phyloP scores from a whole-genome alignment of 2,329 filamentous ascomycete genomes.

The Lecanoromycetidae sp. region DNA sequence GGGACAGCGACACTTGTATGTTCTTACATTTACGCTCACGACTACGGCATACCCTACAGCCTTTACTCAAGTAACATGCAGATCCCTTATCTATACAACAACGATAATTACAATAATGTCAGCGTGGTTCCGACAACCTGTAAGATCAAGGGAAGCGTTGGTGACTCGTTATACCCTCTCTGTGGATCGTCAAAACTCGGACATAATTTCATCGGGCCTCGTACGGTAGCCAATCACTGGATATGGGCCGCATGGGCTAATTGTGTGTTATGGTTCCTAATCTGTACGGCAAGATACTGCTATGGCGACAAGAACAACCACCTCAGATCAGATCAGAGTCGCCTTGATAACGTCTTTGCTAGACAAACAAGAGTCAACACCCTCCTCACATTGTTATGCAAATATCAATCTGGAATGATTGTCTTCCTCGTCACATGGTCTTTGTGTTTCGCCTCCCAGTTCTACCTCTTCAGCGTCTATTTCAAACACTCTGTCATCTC shows the following conservation, averaged over 20 bases:
- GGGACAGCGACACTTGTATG: not conserved
- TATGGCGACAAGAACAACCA: too few species aligned
- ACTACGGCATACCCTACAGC: not conserved
- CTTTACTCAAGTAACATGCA: not conserved
- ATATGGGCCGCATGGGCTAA: not conserved
- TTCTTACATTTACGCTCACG: not conserved
- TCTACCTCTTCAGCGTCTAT: not conserved
- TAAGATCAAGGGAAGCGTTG: not conserved
- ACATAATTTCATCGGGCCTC: not conserved
- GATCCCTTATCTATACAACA: not conserved
- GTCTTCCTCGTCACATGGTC: not conserved
- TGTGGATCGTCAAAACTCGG: not conserved
- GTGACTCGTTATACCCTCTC: not conserved
- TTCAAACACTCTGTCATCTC: not conserved
- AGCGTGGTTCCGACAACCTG: not conserved
- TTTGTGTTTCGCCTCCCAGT: not conserved
- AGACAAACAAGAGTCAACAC: too few species aligned
- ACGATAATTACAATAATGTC: too few species aligned
- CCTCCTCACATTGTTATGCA: too few species aligned
- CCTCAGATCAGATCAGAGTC: too few species aligned
- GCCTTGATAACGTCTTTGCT: too few species aligned
- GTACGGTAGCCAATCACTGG: not conserved
- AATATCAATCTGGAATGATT: too few species aligned
- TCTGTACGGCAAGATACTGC: not conserved
- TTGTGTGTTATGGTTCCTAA: not conserved